These are phyloP conservation scores for Blastomyces parvus DNA, from an alignment of 2,329 filamentous ascomycete genomes.

Conservation along the genomic window DNA sequence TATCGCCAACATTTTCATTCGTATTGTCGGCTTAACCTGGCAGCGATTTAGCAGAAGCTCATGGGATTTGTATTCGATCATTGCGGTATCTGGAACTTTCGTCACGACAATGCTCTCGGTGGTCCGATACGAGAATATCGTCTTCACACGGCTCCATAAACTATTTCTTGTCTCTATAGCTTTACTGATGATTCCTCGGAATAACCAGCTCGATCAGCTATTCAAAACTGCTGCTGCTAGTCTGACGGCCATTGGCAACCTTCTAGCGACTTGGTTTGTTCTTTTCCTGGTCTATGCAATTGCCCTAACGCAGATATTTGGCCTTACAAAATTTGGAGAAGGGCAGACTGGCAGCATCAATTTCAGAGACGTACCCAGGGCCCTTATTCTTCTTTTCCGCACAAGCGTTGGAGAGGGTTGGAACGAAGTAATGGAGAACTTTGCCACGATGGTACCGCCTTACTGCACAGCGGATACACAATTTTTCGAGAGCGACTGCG, in stretches of 20 bases:
- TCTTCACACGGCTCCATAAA: slow-evolving; percentile 81
- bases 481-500: slow-evolving; percentile 87
- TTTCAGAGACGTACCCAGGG: slow-evolving; percentile 87
- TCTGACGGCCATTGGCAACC: slow-evolving; percentile 78
- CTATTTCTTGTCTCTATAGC: slow-evolving; percentile 86
- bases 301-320: slow-evolving; percentile 90
- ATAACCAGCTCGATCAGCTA: slow-evolving; percentile 92
- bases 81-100: slow-evolving; percentile 71
- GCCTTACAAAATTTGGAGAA: slow-evolving; percentile 74
- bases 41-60: slow-evolving; percentile 81
- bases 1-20: slow-evolving; percentile 69
- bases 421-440: slow-evolving; percentile 97
- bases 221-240: slow-evolving; percentile 98
- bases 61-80: slow-evolving; percentile 85
- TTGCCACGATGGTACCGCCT: slow-evolving; percentile 66
- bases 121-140: slow-evolving; percentile 44
- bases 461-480: slow-evolving; percentile 62
- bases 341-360: slow-evolving; percentile 73
- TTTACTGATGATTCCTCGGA: slow-evolving; percentile 83
- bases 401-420: slow-evolving; percentile 93
- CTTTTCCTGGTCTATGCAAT: slow-evolving; percentile 95
- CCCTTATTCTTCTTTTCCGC: slow-evolving; percentile 83
- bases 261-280: slow-evolving; percentile 94
- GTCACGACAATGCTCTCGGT: slow-evolving; percentile 71
- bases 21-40: slow-evolving; percentile 85